These are phyloP conservation scores for Amanita rubescens DNA, from an alignment of 768 basidiomycete genomes.

Conservation along the genomic window DNA sequence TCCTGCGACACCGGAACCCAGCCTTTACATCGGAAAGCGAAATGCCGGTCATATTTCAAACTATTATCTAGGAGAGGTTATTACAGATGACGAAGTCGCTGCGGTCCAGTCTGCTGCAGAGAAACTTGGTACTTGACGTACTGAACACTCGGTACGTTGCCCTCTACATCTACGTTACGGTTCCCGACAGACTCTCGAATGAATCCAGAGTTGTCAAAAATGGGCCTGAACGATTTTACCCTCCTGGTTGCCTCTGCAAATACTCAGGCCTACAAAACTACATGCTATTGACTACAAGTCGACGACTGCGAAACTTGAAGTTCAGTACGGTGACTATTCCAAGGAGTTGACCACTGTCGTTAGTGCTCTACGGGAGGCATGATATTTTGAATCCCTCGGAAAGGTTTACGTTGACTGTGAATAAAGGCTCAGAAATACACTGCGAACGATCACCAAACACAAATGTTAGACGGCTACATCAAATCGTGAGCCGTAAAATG, in stretches of 20 bases:
- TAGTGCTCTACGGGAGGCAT: conserved; percentile 52
- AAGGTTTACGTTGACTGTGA: background rate
- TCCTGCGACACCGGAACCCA: conserved; percentile 52
- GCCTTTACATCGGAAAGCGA: conserved; percentile 75
- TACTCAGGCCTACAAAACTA: conserved; percentile 24
- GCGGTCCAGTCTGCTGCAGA: conserved; percentile 71
- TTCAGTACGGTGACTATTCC: conserved; percentile 75
- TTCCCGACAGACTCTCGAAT: background rate
- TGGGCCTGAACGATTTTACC: conserved; percentile 48
- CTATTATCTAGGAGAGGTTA: conserved; percentile 73
- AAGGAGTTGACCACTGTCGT: conserved; percentile 46
- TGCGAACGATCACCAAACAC: conserved; percentile 63
- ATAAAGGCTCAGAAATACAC: conserved; percentile 63
- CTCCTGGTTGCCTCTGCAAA: conserved; percentile 71
- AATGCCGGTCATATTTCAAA: conserved; percentile 72
- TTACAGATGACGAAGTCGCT: conserved; percentile 73
- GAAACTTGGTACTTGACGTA: conserved; percentile 63
- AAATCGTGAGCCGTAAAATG: conserved; percentile 46
- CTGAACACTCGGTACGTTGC: conserved; percentile 68
- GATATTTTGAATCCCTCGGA: background rate
- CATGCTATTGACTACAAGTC: conserved; percentile 42
- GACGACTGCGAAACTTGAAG: conserved; percentile 42
- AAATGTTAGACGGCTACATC: conserved; percentile 74
- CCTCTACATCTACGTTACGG: background rate
- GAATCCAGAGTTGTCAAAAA: conserved; percentile 61